phyloP scores from a whole-genome alignment of 106 monocot genomes.

The Dendrobium chrysotoxum region DNA sequence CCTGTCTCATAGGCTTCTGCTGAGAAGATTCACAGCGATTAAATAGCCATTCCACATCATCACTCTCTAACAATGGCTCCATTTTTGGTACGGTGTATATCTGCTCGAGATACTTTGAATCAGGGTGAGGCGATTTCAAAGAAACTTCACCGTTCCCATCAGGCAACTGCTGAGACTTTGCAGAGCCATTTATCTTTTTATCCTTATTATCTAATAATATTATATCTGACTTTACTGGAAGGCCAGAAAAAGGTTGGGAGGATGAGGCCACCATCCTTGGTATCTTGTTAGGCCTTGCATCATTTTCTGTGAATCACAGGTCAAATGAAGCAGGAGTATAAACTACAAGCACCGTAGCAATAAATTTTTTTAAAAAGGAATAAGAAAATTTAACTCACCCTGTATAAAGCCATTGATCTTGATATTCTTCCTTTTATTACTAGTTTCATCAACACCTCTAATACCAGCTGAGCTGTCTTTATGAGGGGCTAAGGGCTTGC shows the following conservation, averaged over 20 bases:
- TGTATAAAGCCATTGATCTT: constrained; percentile 50
- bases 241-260: constrained; percentile 14
- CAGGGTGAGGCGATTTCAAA: constrained; percentile 44
- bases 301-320: constrained; percentile 54
- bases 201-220: constrained; percentile 18
- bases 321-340: constrained; percentile 28
- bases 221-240: constrained; percentile 14
- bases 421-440: constrained; percentile 46
- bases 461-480: constrained; percentile 6
- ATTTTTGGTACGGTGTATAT: constrained; percentile 50
- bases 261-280: constrained; percentile 19
- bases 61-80: constrained; percentile 39
- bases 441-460: constrained; percentile 19
- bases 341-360: neutral
- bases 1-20: constrained; percentile 10
- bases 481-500: constrained; percentile 22
- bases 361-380: neutral
- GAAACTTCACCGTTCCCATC: constrained; percentile 15
- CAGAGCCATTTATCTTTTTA: constrained; percentile 30
- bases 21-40: neutral
- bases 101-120: constrained; percentile 41
- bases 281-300: constrained; percentile 43
- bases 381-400: constrained; percentile 40
- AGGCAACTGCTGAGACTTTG: constrained; percentile 12
- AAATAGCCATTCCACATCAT: constrained; percentile 65